phyloP scores from a whole-genome alignment of 2,329 filamentous ascomycete species.

The Simplicillium aogashimaense region DNA sequence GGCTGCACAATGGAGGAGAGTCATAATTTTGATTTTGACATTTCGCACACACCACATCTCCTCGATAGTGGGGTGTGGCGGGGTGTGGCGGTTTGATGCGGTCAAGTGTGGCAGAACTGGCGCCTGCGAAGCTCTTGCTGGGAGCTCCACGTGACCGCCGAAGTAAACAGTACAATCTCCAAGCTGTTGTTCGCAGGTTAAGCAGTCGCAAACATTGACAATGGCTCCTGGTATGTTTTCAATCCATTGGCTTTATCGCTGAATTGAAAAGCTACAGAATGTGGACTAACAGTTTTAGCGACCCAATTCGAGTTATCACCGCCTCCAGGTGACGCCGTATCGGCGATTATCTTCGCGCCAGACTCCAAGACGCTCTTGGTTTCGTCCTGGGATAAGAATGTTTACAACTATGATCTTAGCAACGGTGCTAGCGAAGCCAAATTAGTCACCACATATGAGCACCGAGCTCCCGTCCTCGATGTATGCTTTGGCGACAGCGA shows the following conservation, averaged over 20 bases:
- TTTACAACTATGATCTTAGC: slow-evolving; percentile 77
- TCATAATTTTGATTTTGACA: slow-evolving; percentile 30
- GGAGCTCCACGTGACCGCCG: slow-evolving; percentile 24
- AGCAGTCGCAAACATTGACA: slow-evolving; percentile 11
- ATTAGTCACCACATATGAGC: slow-evolving; percentile 64
- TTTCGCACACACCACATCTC: slow-evolving; percentile 19
- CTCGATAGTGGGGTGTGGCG: slow-evolving; percentile 30
- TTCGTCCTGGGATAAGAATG: slow-evolving; percentile 86
- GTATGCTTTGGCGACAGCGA: slow-evolving; percentile 82
- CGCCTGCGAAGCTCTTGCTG: slow-evolving; percentile 6
- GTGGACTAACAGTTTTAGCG: slow-evolving; percentile 27
- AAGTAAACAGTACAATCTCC: slow-evolving; percentile 24
- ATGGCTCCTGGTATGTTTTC: slow-evolving; percentile 31
- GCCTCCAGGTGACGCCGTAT: slow-evolving; percentile 79
- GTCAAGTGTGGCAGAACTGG: slow-evolving; percentile 21
- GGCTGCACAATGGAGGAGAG: slow-evolving; percentile 12
- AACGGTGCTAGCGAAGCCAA: slow-evolving; percentile 41
- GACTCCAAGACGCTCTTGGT: slow-evolving; percentile 68
- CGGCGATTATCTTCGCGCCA: slow-evolving; percentile 76
- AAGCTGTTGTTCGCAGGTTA: slow-evolving; percentile 4
- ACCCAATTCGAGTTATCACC: slow-evolving; percentile 76
- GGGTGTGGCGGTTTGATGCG: slow-evolving; percentile 23
- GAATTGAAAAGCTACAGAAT: background rate
- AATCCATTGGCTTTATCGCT: background rate
- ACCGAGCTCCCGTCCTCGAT: slow-evolving; percentile 79